phyloP scores from a whole-genome alignment of 371 early-diverging fungal genomes.

The Smittium culicis region DNA sequence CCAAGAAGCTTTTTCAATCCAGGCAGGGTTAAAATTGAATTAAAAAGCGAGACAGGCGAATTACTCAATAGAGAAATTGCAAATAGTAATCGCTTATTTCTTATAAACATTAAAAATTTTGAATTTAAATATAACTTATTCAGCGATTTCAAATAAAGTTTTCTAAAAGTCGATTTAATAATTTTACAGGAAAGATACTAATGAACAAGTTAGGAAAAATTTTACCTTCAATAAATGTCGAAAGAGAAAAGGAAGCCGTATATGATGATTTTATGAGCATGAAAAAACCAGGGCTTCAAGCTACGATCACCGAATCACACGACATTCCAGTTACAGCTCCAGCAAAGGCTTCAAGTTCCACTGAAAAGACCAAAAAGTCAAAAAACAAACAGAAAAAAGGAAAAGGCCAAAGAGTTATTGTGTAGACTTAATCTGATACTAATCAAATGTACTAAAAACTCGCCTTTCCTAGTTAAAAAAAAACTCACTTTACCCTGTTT shows the following conservation, averaged over 20 bases:
- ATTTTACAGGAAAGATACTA: slow-evolving; percentile 1
- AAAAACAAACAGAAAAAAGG: background rate
- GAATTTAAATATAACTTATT: no score
- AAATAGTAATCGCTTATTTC: slow-evolving; percentile 17
- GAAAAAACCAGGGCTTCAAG: background rate
- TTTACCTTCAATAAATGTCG: slow-evolving; percentile 7
- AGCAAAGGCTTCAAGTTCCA: no score
- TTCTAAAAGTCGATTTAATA: no score
- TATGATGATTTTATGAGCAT: slow-evolving; percentile 9
- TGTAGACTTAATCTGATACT: no score
- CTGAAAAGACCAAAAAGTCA: background rate
- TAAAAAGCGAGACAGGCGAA: slow-evolving; percentile 13
- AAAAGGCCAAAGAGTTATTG: background rate
- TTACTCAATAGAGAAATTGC: slow-evolving; percentile 10
- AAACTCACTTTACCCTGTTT: no score
- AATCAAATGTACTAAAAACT: no score
- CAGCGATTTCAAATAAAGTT: no score
- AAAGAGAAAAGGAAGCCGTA: background rate
- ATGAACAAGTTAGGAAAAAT: slow-evolving; percentile 12
- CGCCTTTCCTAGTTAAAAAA: no score
- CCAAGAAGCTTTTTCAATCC: slow-evolving; percentile 27
- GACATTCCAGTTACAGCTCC: background rate
- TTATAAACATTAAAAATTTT: no score
- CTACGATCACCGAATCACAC: background rate
- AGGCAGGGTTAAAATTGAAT: slow-evolving; percentile 24